Conservation (phyloP, 306 rosid species). For the Chamaecrista fasciculata region DNA sequence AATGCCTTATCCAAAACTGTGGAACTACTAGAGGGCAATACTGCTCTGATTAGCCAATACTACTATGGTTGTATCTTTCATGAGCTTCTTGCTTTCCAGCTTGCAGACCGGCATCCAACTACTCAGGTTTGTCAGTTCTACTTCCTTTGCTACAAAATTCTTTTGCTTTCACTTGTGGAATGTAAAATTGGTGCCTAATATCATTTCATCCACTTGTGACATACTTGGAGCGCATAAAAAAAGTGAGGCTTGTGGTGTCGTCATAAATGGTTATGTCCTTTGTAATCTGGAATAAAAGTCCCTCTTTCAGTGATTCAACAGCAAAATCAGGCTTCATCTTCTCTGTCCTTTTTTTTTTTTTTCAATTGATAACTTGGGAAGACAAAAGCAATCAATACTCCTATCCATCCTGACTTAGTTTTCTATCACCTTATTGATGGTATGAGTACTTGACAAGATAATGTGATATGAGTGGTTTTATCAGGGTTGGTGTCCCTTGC, state of each 20-base stretch:
- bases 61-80: constrained; percentile 94
- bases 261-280: not conserved
- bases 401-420: not conserved
- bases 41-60: constrained; percentile 83
- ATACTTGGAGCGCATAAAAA: constrained; percentile 1
- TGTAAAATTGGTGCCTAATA: constrained; percentile 11
- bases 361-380: not conserved
- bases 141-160: not conserved
- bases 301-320: not conserved
- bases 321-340: not conserved
- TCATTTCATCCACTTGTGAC: constrained; percentile 20
- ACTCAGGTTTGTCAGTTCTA: constrained; percentile 50
- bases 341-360: not conserved
- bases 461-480: not conserved
- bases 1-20: constrained; percentile 83
- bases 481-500: too few relatives aligned
- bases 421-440: not conserved
- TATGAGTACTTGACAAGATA: not conserved
- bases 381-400: not conserved
- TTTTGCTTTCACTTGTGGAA: not conserved
- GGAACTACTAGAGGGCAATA: constrained; percentile 84
- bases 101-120: constrained; percentile 66
- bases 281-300: not conserved
- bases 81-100: constrained; percentile 89
- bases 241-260: not conserved